Evolutionary conservation across 2,329 filamentous ascomycete species (phyloP).

Genomic region (Hypocreales sp.): DNA sequence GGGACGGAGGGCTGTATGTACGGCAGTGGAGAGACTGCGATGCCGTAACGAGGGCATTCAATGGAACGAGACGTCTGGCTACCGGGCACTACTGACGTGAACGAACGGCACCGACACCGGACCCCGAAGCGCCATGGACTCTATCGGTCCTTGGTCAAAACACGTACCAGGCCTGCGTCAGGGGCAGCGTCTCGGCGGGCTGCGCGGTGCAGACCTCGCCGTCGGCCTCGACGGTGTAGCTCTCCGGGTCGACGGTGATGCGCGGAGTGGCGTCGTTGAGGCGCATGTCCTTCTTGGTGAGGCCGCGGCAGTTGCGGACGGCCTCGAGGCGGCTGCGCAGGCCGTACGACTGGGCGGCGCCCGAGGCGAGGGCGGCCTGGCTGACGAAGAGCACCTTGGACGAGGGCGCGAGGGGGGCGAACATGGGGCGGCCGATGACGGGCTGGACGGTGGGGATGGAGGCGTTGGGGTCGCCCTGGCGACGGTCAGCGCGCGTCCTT

Average conservation of each 20-base stretch:
- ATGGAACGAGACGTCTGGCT: too few species aligned
- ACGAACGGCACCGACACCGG: too few species aligned
- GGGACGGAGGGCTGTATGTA: too few species aligned
- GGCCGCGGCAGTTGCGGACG: conserved; percentile 57
- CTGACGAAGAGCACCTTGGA: conserved; percentile 77
- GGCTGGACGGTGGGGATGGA: conserved; percentile 84
- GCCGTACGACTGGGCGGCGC: conserved; percentile 54
- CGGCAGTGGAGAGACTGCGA: conserved; percentile 5
- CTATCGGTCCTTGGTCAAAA: too few species aligned
- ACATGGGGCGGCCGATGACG: conserved; percentile 74
- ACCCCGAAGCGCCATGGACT: too few species aligned
- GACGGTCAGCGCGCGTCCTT: not conserved
- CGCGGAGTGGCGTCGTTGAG: conserved; percentile 69
- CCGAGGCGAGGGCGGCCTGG: conserved; percentile 49
- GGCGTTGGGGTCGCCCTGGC: conserved; percentile 61
- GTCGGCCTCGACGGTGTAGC: conserved; percentile 77
- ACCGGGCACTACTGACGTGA: too few species aligned
- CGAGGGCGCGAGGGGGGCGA: conserved; percentile 54
- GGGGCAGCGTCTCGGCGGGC: conserved; percentile 53
- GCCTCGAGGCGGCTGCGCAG: conserved; percentile 68
- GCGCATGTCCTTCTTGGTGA: conserved; percentile 81
- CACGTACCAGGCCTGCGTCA: conserved; percentile 65
- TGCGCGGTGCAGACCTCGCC: conserved; percentile 58
- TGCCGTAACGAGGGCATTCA: conserved; percentile 16
- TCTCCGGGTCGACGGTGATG: conserved; percentile 88